Base-by-base conservation (phyloP, 768 basidiomycete species). In the Xanthoconium purpureum region DNA sequence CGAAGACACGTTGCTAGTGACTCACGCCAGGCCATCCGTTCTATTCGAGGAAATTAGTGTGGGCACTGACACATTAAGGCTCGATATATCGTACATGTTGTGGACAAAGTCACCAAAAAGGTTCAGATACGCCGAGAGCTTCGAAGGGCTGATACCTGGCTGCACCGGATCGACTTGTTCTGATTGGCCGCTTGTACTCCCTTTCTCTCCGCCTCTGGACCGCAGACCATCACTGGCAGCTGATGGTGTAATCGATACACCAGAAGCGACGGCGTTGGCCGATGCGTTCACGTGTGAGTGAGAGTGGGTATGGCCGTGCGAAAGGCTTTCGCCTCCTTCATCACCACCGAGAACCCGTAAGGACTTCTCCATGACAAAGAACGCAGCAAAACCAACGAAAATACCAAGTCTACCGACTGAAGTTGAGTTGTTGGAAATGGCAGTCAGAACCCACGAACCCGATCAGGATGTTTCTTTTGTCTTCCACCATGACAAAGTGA, bases 291-390 rank as follows among this genome's bases (percentile, higher is more conserved):
- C 73, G 57, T 75, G 74, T 6, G 76, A 80, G 63, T 88, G 87
- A 0, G 83, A 80, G 71, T 83, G 83, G 7, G 83, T 81, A 71
- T 85, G 83, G 15, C 73, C 69, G 61, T 82, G 80, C 11, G 73
- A 78, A 57, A 82, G 79, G n/a, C 75, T 77, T 14, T 74, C 69
- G 15, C 72, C 69, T 51, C 74, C 80, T 45, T 78, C 81, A 44
- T 81, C 85, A 37, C 84, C 79, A 42, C 85, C 83, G 18, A 94
- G 78, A 12, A 93, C 91, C 18, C 93, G 84, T 61, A 94, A 79
- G 12, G 89, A 84, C 75, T 95, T 96, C 70, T 96, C 94, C 84
- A 95, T 91, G 64, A 94, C 80, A 75, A 95, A 96, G 75, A 96
- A 96, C 0, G 89, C 75, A 35, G 91, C 85, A 72, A 96, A 96